A percentile compares a stretch with the other conserved stretches of the same genome.
Conservation (phyloP, 352 stramenopile species). For the Globisporangium ultimum region DNA sequence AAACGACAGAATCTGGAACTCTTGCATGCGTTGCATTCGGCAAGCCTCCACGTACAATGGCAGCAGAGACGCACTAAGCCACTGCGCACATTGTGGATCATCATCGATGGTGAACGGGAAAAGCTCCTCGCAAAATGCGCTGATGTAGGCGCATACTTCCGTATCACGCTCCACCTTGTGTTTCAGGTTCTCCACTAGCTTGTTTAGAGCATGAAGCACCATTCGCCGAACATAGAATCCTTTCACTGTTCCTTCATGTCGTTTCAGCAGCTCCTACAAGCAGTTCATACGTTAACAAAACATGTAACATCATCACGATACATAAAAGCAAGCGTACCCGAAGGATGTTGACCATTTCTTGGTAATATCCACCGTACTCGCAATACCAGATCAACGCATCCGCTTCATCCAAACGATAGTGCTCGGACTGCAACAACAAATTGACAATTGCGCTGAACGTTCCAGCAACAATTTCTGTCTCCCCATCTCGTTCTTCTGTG, state of each 20-base stretch:
- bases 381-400: conserved; percentile 67
- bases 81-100: conserved; percentile 72
- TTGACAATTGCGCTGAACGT: conserved; percentile 59
- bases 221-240: conserved; percentile 65
- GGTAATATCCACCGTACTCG: conserved; percentile 31
- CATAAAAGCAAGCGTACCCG: conserved; percentile 18
- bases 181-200: conserved; percentile 73
- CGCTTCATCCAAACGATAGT: conserved; percentile 59
- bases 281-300: not conserved
- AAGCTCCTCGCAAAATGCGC: conserved; percentile 57
- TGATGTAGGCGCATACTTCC: conserved; percentile 61
- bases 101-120: conserved; percentile 62
- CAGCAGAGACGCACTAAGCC: conserved; percentile 61
- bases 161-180: conserved; percentile 63
- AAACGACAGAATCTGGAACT: conserved; percentile 55
- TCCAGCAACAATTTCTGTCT: conserved; percentile 59
- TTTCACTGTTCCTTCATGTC: conserved; percentile 19
- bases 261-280: conserved; percentile 29
- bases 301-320: not conserved
- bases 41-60: conserved; percentile 73
- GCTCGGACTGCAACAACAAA: conserved; percentile 50
- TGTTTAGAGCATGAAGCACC: conserved; percentile 71
- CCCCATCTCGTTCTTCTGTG: conserved; percentile 45
- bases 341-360: conserved; percentile 52
- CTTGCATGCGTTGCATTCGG: conserved; percentile 42